Evolutionary conservation across 805 yeast species (phyloP).

Genomic region (Pichia manshurica): DNA sequence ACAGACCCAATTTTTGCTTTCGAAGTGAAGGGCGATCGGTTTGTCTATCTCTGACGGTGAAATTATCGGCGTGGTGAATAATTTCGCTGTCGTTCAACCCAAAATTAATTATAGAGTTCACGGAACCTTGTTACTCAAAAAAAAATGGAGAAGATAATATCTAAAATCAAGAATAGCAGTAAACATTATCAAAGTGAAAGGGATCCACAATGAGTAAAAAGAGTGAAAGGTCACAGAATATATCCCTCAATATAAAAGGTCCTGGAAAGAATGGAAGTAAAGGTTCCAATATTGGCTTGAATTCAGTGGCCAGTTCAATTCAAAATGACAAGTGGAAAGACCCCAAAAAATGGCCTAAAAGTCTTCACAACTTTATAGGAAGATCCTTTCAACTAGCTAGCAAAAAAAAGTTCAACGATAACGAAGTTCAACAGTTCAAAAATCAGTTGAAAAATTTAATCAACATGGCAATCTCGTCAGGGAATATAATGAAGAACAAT

Average conservation of each 20-base stretch:
- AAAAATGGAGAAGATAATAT: too few species aligned
- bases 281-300: slow-evolving; percentile 18
- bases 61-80: too few species aligned
- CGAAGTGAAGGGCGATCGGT: too few species aligned
- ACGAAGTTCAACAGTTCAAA: slow-evolving; percentile 33
- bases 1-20: too few species aligned
- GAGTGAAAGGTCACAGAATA: too few species aligned
- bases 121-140: too few species aligned
- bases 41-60: too few species aligned
- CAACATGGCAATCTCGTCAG: slow-evolving; percentile 40
- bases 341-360: slow-evolving; percentile 47
- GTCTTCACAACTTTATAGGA: slow-evolving; percentile 46
- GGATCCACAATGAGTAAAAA: too few species aligned
- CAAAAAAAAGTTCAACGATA: slow-evolving; percentile 30
- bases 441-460: slow-evolving; percentile 45
- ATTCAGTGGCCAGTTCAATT: slow-evolving; percentile 16
- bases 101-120: too few species aligned
- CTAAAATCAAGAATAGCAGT: too few species aligned
- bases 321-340: slow-evolving; percentile 18
- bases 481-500: slow-evolving; percentile 42
- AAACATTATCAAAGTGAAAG: too few species aligned
- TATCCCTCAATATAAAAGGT: not conserved
- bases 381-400: slow-evolving; percentile 39
- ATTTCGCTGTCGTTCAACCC: too few species aligned
- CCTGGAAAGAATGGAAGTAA: not conserved